Evolutionary conservation across 306 rosid species (phyloP), one percentile per base, ranked within the genome.

Genomic region (Rosa rugosa): DNA sequence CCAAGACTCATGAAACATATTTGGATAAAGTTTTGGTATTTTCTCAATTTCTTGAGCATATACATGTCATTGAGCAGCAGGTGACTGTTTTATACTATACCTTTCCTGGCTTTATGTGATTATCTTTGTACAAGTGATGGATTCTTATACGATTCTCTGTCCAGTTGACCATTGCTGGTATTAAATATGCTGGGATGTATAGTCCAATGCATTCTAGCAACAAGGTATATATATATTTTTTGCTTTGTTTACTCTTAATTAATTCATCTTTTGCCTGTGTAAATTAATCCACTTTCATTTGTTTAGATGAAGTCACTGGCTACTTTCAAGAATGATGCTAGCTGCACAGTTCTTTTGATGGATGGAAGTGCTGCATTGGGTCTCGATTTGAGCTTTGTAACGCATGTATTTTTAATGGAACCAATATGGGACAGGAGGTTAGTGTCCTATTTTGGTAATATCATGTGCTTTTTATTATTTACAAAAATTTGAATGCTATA

Each of bases 301-400:
- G 69, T 86, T 68, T 89, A 95, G 99, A 88, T 92, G 84, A 95
- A 93, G 93, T 91, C 99, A 50, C 80, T 95, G 84, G 70, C 90
- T 80, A 83, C 9, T 79, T 95, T 95, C 85, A 97, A 90, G 88
- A 87, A 91, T 85, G 96, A 95, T 86, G 73, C 91, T 68, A 81
- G 85, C 81, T 95, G 98, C 85, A 84, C 87, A 88, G 99, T 86
- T 63, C 98, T 95, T 83, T 79, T 95, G 87, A 95, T 95, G 99
- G 98, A 95, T 84, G 99, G 99, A 80, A 95, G 97, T 91, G 98
- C 98, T 75, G 99, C 99, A 36, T 72, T 95, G 89, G 99, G 99
- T 82, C 98, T 95, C 18, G 99, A 95, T 84, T 80, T 95, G 88
- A 95, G 99, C 86, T 95, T 95, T 84, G 98, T 93, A 42, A 87